Conservation (phyloP, 768 basidiomycete species). For the Amanita subjunquillea region DNA sequence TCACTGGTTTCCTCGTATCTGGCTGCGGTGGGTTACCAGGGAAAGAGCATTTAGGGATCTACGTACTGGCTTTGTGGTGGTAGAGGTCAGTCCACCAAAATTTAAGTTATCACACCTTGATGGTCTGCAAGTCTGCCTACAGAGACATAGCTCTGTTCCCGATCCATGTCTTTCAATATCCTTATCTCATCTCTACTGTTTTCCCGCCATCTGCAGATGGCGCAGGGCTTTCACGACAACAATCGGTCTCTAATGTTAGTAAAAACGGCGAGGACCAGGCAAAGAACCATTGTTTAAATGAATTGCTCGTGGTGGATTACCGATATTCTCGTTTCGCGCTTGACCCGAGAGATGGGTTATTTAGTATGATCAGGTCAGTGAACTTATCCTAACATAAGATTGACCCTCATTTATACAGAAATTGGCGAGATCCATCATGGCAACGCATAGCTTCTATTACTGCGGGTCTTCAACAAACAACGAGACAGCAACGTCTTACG, state of each 20-base stretch:
- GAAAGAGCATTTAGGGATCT: slow-evolving; percentile 77
- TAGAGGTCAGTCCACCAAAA: slow-evolving; percentile 57
- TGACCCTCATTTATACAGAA: slow-evolving; percentile 31
- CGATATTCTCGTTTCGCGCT: slow-evolving; percentile 87
- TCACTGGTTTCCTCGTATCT: slow-evolving; percentile 87
- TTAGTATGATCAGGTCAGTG: slow-evolving; percentile 67
- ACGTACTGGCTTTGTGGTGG: slow-evolving; percentile 66
- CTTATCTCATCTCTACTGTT: slow-evolving; percentile 70
- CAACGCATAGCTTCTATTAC: slow-evolving; percentile 50
- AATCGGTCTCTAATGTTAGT: slow-evolving; percentile 12
- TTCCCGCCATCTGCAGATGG: slow-evolving; percentile 35
- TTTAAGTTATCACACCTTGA: slow-evolving; percentile 7
- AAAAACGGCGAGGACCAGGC: slow-evolving; percentile 22
- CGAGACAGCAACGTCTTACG: slow-evolving; percentile 52
- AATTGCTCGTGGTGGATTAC: slow-evolving; percentile 73
- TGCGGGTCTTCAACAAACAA: slow-evolving; percentile 44
- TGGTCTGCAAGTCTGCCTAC: slow-evolving; percentile 59
- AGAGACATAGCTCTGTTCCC: slow-evolving; percentile 76
- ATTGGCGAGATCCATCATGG: slow-evolving; percentile 86
- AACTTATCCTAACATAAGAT: background rate
- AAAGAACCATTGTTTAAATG: slow-evolving; percentile 29
- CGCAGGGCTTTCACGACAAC: slow-evolving; percentile 13
- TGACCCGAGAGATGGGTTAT: slow-evolving; percentile 76
- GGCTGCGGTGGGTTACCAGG: slow-evolving; percentile 80
- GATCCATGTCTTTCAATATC: slow-evolving; percentile 57